Percentiles rank a stretch among this genome's conserved stretches.
Evolutionary conservation across 1,284 basidiomycete species (phyloP).

Genomic region (Pseudozyma tsukubaensis): DNA sequence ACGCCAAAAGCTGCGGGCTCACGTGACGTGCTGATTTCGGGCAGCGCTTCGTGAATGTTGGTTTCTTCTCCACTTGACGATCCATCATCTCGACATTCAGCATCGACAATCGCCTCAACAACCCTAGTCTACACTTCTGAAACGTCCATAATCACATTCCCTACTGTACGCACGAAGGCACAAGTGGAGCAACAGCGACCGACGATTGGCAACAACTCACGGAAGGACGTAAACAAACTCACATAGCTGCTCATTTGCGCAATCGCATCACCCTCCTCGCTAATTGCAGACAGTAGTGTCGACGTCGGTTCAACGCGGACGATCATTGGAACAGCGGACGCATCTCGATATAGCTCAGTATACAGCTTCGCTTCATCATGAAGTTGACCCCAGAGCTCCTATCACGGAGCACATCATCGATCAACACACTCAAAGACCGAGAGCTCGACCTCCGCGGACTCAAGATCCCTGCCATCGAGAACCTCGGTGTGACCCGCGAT

Average conservation of each 20-base stretch:
- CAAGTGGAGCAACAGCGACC: too few relatives aligned
- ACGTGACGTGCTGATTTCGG: constrained; percentile 25
- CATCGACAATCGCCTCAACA: neutral
- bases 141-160: too few relatives aligned
- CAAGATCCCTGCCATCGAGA: constrained; percentile 98
- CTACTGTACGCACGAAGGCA: too few relatives aligned
- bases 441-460: constrained; percentile 77
- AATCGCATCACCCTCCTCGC: too few relatives aligned
- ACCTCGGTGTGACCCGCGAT: constrained; percentile 97
- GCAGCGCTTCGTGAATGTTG: constrained; percentile 10
- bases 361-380: constrained; percentile 71
- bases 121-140: neutral
- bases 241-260: too few relatives aligned
- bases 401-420: constrained; percentile 78
- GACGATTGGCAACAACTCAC: too few relatives aligned
- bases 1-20: constrained; percentile 11
- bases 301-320: too few relatives aligned
- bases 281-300: too few relatives aligned
- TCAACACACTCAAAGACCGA: constrained; percentile 92
- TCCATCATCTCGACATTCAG: constrained; percentile 1
- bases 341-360: neutral
- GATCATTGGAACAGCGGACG: too few relatives aligned
- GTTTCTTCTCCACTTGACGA: constrained; percentile 36
- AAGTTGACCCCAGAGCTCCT: constrained; percentile 94
- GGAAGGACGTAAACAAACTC: too few relatives aligned